Evolutionary conservation across 1,139 yeast species (phyloP).

Genomic region (Suhomyces chickasaworum): DNA sequence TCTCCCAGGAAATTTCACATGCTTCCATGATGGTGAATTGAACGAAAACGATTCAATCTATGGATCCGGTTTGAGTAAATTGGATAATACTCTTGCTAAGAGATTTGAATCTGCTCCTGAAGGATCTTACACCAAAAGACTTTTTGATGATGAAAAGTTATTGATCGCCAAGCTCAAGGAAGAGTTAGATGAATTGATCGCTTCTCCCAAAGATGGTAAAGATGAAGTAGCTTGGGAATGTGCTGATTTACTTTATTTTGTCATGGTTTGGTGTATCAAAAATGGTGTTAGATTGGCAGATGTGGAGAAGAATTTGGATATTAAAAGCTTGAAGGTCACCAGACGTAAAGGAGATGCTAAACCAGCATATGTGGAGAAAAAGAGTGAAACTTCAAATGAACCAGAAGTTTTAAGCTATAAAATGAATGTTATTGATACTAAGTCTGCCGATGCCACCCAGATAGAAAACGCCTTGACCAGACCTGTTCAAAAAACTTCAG

Average conservation of each 20-base stretch:
- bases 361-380: conserved; percentile 55
- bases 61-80: conserved; percentile 60
- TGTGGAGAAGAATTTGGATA: conserved; percentile 79
- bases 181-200: conserved; percentile 94
- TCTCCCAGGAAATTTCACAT: conserved; percentile 67
- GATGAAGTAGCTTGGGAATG: conserved; percentile 93
- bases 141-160: conserved; percentile 74
- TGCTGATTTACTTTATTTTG: conserved; percentile 91
- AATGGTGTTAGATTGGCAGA: conserved; percentile 79
- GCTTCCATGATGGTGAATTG: conserved; percentile 59
- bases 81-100: conserved; percentile 64
- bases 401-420: conserved; percentile 41
- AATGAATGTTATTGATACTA: conserved; percentile 61
- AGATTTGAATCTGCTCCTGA: conserved; percentile 70
- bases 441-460: conserved; percentile 39
- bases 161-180: conserved; percentile 87
- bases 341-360: conserved; percentile 97
- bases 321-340: conserved; percentile 82
- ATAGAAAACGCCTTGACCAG: conserved; percentile 68
- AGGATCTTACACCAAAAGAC: conserved; percentile 89
- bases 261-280: conserved; percentile 81
- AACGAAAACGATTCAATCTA: conserved; percentile 42
- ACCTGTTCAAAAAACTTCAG: conserved; percentile 89
- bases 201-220: conserved; percentile 56
- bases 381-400: conserved; percentile 11